These are phyloP conservation scores for Colletotrichum tropicale DNA, from an alignment of 2,329 filamentous ascomycete genomes.

Conservation along the genomic window DNA sequence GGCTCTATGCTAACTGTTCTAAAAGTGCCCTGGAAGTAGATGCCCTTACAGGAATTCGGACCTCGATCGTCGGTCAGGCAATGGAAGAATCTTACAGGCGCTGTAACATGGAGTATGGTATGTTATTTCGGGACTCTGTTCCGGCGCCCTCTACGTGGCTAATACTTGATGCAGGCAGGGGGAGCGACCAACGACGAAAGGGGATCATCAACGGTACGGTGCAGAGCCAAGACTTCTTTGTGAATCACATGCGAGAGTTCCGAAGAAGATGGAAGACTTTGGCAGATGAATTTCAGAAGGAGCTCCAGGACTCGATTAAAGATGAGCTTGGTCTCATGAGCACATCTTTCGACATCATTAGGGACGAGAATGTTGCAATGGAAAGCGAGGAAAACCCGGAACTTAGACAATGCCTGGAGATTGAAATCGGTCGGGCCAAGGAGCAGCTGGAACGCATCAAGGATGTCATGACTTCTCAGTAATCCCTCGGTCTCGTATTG, in stretches of 20 bases:
- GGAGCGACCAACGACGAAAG: slow-evolving; percentile 36
- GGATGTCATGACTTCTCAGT: not conserved
- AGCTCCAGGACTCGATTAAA: not conserved
- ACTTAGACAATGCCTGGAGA: not conserved
- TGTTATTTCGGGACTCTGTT: not conserved
- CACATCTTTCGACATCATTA: not conserved
- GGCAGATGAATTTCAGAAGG: not conserved
- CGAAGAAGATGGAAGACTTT: not conserved
- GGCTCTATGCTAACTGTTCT: not conserved
- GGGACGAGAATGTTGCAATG: not conserved
- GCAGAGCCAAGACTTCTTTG: slow-evolving; percentile 30
- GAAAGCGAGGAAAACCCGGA: not conserved
- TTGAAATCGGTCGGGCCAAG: not conserved
- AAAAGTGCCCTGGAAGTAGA: slow-evolving; percentile 36
- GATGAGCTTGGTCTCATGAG: not conserved
- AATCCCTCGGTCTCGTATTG: not conserved
- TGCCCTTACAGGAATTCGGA: slow-evolving; percentile 38
- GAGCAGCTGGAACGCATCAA: not conserved
- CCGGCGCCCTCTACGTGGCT: not conserved
- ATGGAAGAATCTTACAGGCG: slow-evolving; percentile 39
- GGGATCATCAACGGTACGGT: slow-evolving; percentile 34
- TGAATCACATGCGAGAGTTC: not conserved
- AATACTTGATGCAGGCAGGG: not conserved
- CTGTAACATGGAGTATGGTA: slow-evolving; percentile 37
- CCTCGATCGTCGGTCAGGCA: slow-evolving; percentile 37